These are phyloP conservation scores for Verticillium nonalfalfae DNA, from an alignment of 2,329 filamentous ascomycete genomes.

Conservation along the genomic window DNA sequence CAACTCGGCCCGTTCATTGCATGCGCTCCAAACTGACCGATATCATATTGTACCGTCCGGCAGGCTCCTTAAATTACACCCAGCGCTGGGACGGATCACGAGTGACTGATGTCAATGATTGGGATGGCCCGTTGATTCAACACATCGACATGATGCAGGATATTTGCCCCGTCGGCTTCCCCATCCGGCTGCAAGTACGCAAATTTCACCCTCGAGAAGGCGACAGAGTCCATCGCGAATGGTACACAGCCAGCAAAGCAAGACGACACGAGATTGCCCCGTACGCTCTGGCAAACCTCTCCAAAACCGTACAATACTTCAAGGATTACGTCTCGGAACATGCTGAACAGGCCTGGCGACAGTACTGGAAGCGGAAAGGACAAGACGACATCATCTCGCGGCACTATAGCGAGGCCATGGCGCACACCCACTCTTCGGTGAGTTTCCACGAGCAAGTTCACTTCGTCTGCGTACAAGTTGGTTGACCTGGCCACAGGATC, in stretches of 20 bases:
- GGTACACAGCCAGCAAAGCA: constrained; percentile 22
- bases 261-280: constrained; percentile 23
- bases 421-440: constrained; percentile 9
- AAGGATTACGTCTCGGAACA: constrained; percentile 26
- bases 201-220: constrained; percentile 28
- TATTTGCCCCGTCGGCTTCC: constrained; percentile 19
- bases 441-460: neutral
- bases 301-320: constrained; percentile 24
- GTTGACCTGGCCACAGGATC: neutral
- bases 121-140: constrained; percentile 16
- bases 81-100: constrained; percentile 32
- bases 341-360: constrained; percentile 19
- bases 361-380: constrained; percentile 15
- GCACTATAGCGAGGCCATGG: constrained; percentile 12
- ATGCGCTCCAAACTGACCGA: constrained; percentile 34
- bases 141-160: constrained; percentile 31
- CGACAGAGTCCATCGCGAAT: constrained; percentile 32
- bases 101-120: constrained; percentile 33
- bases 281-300: constrained; percentile 33
- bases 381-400: neutral
- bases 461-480: neutral
- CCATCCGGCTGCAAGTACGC: constrained; percentile 31
- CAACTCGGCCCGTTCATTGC: constrained; percentile 37
- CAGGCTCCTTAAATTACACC: constrained; percentile 34
- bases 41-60: constrained; percentile 30